phyloP scores from a whole-genome alignment of 2,329 filamentous ascomycete species.

The Apiospora hydei region DNA sequence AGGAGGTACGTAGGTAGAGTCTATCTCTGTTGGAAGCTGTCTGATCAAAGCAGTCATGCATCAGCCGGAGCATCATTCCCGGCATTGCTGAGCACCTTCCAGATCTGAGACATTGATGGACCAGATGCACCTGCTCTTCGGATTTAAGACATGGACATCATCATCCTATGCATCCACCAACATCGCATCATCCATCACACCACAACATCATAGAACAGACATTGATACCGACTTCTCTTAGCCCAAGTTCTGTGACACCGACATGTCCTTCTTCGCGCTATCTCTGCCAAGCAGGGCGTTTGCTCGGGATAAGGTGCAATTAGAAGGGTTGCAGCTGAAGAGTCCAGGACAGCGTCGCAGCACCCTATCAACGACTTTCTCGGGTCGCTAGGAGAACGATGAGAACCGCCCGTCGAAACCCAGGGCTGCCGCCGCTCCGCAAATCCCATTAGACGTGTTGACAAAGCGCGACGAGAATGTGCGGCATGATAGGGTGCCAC shows the following conservation, averaged over 20 bases:
- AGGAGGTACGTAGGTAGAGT: too few species aligned
- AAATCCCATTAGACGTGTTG: neutral
- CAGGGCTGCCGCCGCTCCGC: neutral
- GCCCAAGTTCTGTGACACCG: neutral
- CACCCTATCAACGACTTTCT: constrained; percentile 31
- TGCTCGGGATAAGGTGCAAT: neutral
- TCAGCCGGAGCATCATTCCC: neutral
- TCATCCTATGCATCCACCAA: neutral
- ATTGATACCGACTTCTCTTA: neutral
- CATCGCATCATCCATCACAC: neutral
- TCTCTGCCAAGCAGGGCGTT: constrained; percentile 8
- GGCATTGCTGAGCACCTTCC: neutral
- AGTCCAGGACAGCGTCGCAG: constrained; percentile 24
- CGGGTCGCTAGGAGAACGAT: constrained; percentile 30
- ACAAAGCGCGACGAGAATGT: constrained; percentile 14
- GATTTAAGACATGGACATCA: neutral
- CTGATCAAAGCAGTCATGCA: neutral
- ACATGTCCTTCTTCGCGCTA: constrained; percentile 1
- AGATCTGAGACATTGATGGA: neutral
- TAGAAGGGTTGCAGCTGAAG: neutral
- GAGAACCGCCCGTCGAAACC: constrained; percentile 27
- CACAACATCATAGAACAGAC: neutral
- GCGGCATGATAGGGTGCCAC: neutral
- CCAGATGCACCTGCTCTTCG: neutral
- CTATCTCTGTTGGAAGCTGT: neutral